A percentile compares a stretch with the other conserved stretches of the same genome.
phyloP scores from a whole-genome alignment of 2,329 filamentous ascomycete species.

The Apiospora marii region DNA sequence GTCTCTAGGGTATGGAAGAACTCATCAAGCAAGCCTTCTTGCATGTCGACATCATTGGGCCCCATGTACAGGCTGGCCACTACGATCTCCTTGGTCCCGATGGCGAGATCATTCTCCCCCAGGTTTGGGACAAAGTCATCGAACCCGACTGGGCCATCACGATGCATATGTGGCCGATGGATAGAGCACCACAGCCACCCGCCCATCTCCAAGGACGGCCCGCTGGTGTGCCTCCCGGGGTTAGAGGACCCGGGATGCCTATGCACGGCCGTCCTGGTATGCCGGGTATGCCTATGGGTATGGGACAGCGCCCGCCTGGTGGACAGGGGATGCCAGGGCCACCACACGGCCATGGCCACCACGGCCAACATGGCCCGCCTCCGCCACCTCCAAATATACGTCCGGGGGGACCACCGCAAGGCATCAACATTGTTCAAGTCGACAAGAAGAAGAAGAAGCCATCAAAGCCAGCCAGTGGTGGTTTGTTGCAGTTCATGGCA shows the following conservation, averaged over 20 bases:
- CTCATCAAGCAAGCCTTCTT: constrained; percentile 85
- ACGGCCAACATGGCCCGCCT: background rate
- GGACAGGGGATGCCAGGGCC: background rate
- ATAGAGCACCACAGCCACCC: constrained; percentile 37
- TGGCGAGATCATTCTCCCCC: constrained; percentile 82
- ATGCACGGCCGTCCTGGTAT: background rate
- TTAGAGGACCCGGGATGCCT: background rate
- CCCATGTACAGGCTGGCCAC: constrained; percentile 78
- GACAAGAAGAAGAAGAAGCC: constrained; percentile 22
- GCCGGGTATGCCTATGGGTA: constrained; percentile 21
- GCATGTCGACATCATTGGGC: constrained; percentile 78
- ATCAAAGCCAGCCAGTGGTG: constrained; percentile 1
- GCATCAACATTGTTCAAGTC: background rate
- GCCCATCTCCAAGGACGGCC: background rate
- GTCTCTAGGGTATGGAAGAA: constrained; percentile 78
- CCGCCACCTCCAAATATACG: background rate
- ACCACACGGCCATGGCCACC: background rate
- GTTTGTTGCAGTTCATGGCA: background rate
- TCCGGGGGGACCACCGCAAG: background rate
- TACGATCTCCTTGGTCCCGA: constrained; percentile 83
- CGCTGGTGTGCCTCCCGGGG: constrained; percentile 9
- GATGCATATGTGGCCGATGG: constrained; percentile 71
- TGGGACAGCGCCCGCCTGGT: background rate
- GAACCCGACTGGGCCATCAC: constrained; percentile 78
- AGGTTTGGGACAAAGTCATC: constrained; percentile 82